Evolutionary conservation across 1,139 yeast species (phyloP), one percentile per base, ranked within the genome.

Genomic region (Candida labiduridarum): DNA sequence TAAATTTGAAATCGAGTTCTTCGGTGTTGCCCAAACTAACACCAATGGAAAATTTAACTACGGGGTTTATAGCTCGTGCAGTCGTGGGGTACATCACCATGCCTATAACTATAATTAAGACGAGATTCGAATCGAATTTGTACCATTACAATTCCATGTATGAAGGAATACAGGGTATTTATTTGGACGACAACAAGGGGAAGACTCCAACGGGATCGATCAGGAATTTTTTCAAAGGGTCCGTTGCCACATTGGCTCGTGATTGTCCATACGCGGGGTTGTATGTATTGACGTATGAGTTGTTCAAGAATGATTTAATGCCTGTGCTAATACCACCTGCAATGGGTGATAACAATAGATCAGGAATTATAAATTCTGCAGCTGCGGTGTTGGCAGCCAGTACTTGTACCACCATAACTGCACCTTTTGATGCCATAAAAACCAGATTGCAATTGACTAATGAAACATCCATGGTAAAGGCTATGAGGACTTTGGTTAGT

Each of bases 191-290:
- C 49, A 40, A 38, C 27, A 41, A 43, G 14, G 41, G 38, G 11
- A 45, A 42, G 31, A 33, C 42, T 10, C n/a, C 42, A 25, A 6
- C 8, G 6, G 35, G 45, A 14, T 69, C 78, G 3, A 19, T 83
- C 1, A 65, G 69, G 18, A 95, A 96, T 30, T 91, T 92, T 63
- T 91, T 91, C 65, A 79, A 82, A 53, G 99, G 99, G 0, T 87
- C 88, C 57, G 83, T 88, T 2, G 96, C 96, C 3, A 94, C 99
- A 0, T 80, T 88, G 56, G 80, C 91, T 15, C 72, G 99, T 55
- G 99, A 94, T 68, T 95, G 97, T 43, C 99, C 99, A 0, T 89
- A 94, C 66, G 97, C 99, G 3, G 99, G 99, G 1, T 65, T 94
- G 7, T 94, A 94, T 62, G 92, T 94, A 31, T 71, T 91, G 45